phyloP scores from a whole-genome alignment of 139 green algal species.

The Nannochloris sp. region DNA sequence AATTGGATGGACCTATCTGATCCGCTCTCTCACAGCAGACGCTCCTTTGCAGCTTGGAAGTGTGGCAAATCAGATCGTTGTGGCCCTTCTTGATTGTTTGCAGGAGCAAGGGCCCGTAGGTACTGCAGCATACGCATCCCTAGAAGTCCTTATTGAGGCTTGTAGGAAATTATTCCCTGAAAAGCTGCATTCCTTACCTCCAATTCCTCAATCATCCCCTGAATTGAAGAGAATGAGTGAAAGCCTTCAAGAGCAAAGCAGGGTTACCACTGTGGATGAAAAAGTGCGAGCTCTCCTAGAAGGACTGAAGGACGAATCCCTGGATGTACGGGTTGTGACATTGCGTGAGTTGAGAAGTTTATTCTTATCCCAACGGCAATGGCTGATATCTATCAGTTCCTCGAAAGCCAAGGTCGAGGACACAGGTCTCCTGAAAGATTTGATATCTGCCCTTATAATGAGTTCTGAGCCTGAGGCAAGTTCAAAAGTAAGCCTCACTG shows the following conservation, averaged over 20 bases:
- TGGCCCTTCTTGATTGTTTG: conserved; percentile 62
- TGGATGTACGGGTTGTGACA: conserved; percentile 31
- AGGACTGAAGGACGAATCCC: conserved; percentile 40
- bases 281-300: conserved; percentile 40
- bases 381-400: conserved; percentile 31
- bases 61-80: conserved; percentile 52
- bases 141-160: conserved; percentile 6
- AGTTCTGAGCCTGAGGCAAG: conserved; percentile 50
- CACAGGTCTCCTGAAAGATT: conserved; percentile 30
- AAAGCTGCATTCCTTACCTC: conserved; percentile 34
- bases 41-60: conserved; percentile 42
- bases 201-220: conserved; percentile 35
- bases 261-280: conserved; percentile 21
- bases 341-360: conserved; percentile 43
- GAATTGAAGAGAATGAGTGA: conserved; percentile 14
- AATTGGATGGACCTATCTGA: conserved; percentile 33
- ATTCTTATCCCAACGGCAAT: conserved; percentile 31
- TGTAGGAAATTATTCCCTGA: neutral
- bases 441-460: conserved; percentile 57
- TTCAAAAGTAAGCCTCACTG: conserved; percentile 2
- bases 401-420: neutral
- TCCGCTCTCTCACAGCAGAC: conserved; percentile 34
- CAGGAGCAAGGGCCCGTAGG: conserved; percentile 35
- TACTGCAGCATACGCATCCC: conserved; percentile 2
- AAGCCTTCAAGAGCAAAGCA: conserved; percentile 32